These are phyloP conservation scores for Starmerella etchellsii DNA, from an alignment of 805 yeast genomes.

Conservation along the genomic window DNA sequence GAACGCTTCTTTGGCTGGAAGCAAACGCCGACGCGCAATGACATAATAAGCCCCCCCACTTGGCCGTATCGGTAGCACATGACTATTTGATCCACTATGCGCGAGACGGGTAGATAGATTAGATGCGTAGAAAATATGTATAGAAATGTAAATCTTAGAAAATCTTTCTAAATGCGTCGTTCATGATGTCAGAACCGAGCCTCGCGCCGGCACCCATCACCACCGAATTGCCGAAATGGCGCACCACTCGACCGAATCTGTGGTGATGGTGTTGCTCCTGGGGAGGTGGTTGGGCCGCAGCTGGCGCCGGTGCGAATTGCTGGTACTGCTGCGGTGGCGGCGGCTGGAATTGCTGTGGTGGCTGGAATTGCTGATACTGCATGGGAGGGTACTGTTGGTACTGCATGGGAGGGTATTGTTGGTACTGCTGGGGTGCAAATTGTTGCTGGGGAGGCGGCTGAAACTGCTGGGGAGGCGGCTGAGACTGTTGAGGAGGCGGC, in stretches of 20 bases:
- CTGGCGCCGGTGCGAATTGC: conserved; percentile 14
- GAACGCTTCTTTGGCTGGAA: no score
- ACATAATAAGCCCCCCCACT: no score
- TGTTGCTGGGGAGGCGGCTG: conserved; percentile 13
- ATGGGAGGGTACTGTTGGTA: conserved; percentile 11
- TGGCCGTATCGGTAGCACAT: no score
- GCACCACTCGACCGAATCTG: conserved; percentile 36
- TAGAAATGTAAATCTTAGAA: no score
- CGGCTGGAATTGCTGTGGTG: conserved; percentile 15
- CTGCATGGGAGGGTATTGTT: conserved; percentile 11
- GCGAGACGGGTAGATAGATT: no score
- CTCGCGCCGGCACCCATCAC: conserved; percentile 96
- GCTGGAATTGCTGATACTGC: conserved; percentile 8
- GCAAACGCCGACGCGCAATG: no score
- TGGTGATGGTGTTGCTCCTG: conserved; percentile 23
- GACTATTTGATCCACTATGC: no score
- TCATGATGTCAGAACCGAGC: conserved; percentile 69
- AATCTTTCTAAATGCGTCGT: conserved; percentile 26
- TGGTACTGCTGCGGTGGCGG: conserved; percentile 13
- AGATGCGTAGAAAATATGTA: no score
- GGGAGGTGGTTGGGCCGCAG: conserved; percentile 12
- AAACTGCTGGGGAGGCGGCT: conserved; percentile 10
- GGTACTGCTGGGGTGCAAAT: conserved; percentile 6
- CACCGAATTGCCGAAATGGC: conserved; percentile 82
- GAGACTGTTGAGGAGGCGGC: conserved; percentile 11